Evolutionary conservation across 73 alveolate genomes (phyloP).

Genomic region (Tetrahymena elliotti): DNA sequence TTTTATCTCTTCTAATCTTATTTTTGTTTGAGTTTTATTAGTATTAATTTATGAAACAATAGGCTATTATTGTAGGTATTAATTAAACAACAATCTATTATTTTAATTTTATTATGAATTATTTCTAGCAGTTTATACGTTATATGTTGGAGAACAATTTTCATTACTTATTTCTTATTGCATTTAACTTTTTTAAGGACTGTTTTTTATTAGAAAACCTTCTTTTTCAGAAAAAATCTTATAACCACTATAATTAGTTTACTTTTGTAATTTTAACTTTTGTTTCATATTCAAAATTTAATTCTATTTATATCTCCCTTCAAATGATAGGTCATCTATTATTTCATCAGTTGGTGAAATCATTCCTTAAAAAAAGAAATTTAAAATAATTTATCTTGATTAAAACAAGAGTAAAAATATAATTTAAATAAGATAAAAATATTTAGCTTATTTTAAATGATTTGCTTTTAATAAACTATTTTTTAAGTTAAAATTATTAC

Average conservation of each 20-base stretch:
- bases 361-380: too few species aligned
- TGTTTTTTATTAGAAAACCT: not conserved
- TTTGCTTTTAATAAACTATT: too few species aligned
- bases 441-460: too few species aligned
- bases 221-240: not conserved
- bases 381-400: too few species aligned
- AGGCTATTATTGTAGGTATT: not conserved
- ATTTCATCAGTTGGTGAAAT: not conserved
- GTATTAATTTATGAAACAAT: not conserved
- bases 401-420: too few species aligned
- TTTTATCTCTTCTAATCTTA: not conserved
- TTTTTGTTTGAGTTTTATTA: not conserved
- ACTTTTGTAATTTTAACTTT: not conserved
- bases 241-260: not conserved
- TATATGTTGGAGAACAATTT: not conserved
- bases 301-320: not conserved
- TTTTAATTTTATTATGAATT: not conserved
- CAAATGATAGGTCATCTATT: not conserved
- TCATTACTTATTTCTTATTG: not conserved
- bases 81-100: not conserved
- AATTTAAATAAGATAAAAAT: too few species aligned
- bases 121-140: not conserved
- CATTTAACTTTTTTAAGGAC: not conserved
- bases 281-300: not conserved
- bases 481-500: not conserved